Percentiles rank a stretch among this genome's conserved stretches.
These are phyloP conservation scores for Cladosporium oxysporum DNA, from an alignment of 2,329 filamentous ascomycete species.

Conservation along the genomic window DNA sequence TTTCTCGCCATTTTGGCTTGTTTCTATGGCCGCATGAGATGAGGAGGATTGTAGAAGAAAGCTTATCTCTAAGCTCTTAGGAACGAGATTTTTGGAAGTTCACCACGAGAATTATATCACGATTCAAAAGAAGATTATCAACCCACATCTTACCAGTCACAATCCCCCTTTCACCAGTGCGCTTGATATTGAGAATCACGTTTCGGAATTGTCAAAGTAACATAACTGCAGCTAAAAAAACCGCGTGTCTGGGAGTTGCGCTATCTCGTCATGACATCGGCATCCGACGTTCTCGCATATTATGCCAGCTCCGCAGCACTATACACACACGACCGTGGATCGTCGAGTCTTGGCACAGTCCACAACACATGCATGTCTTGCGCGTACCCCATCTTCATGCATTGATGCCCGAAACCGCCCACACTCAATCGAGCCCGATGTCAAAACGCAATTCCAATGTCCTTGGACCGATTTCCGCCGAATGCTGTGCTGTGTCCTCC, in stretches of 20 bases:
- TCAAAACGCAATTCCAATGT: not conserved
- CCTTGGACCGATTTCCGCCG: not conserved
- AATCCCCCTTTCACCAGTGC: not conserved
- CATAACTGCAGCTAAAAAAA: not conserved
- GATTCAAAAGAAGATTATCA: not conserved
- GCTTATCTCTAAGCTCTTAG: not conserved
- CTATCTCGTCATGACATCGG: not conserved
- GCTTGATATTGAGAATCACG: not conserved
- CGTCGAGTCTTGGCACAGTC: not conserved
- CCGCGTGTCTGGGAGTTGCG: not conserved
- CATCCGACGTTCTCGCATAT: not conserved
- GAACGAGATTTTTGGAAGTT: not conserved
- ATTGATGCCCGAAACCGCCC: slow-evolving; percentile 1
- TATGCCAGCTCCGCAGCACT: not conserved
- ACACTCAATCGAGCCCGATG: not conserved
- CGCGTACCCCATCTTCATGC: not conserved
- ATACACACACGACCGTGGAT: not conserved
- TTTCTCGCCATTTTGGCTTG: not conserved
- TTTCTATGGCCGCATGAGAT: not conserved
- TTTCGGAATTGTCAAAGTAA: not conserved
- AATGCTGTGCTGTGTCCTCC: not conserved
- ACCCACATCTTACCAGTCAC: not conserved
- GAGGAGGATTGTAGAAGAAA: not conserved
- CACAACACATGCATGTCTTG: not conserved
- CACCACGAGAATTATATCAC: not conserved